Base-by-base conservation (phyloP, 2,329 filamentous ascomycete genomes). In the Ceratocystis papillata region DNA sequence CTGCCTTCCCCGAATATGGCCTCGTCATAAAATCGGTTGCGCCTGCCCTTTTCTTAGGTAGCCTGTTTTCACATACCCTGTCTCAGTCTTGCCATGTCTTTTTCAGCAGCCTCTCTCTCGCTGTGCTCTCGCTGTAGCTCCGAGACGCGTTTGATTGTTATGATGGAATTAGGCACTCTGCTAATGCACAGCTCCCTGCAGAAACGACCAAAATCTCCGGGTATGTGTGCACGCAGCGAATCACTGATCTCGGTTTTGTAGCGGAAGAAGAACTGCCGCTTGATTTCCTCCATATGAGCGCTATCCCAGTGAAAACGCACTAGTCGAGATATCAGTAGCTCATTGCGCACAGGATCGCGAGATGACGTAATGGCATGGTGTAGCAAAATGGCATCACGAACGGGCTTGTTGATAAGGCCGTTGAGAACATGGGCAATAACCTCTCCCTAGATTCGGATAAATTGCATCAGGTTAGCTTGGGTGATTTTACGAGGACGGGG, bases 361-460 rank as follows among this genome's bases (percentile, higher is more conserved):
- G 81, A 83, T 2, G 87, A 87, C 59, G 87, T 83, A 70, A 97
- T 85, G 1, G 94, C 93, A 77, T 97, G 94, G 75, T 96, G 87
- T 1, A 99, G 80, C 2, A 97, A 85, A 46, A 96, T 82, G 2
- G 93, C 90, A 75, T 97, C 94, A 65, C 94, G 89, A 69, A 96
- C 90, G 5, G 94, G 92, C 67, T 89, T 89, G 78, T 97, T 97
- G 78, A 97, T 96, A 67, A 96, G 86, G 72, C 94, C 94, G 77
- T 97, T 96, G 72, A 99, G 87, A 71, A 97, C 90, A 76, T 97
- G 94, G 0, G 91, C 90, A 46, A 97, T 85, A 22, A 96, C 86
- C 78, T 99, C 94, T 69, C 94, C 94, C 92, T 96, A 30, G 12
- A 59, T 59, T 59, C n/a, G 10, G 17, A 20, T 30, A 41, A 57